Evolutionary conservation across 768 basidiomycete genomes (phyloP).

Genomic region (Termitomyces sp.): DNA sequence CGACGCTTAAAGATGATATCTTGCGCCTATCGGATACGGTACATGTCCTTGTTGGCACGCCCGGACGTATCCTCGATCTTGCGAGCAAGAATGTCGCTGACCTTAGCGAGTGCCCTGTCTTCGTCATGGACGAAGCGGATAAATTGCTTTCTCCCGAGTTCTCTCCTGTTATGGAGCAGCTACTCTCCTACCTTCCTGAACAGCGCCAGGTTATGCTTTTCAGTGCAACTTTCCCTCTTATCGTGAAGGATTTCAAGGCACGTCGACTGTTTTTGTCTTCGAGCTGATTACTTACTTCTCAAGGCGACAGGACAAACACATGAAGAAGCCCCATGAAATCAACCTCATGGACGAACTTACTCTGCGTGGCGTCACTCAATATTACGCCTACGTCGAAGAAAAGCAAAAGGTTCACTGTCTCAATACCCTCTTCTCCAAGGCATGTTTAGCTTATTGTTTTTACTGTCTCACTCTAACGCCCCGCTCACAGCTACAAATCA

Average conservation of each 20-base stretch:
- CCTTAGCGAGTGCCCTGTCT: conserved; percentile 89
- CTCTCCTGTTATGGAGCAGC: conserved; percentile 96
- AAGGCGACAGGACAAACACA: conserved; percentile 78
- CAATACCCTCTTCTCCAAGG: conserved; percentile 99
- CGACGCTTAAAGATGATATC: conserved; percentile 97
- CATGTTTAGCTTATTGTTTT: conserved; percentile 24
- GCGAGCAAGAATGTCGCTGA: conserved; percentile 92
- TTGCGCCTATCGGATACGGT: conserved; percentile 85
- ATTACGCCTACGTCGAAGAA: conserved; percentile 99
- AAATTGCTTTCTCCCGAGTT: conserved; percentile 97
- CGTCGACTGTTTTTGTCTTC: conserved; percentile 5
- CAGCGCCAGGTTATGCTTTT: conserved; percentile 98
- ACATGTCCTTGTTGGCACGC: conserved; percentile 96
- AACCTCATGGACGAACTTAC: conserved; percentile 99
- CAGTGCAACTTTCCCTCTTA: conserved; percentile 98
- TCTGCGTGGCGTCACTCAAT: conserved; percentile 96
- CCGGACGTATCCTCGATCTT: conserved; percentile 92
- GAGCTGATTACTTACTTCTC: conserved; percentile 6
- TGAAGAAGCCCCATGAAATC: conserved; percentile 94
- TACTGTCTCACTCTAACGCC: neutral
- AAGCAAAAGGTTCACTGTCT: conserved; percentile 99
- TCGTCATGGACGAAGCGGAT: conserved; percentile 99
- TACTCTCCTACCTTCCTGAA: conserved; percentile 78
- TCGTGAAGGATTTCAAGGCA: conserved; percentile 99
- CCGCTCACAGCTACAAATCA: conserved; percentile 87